phyloP scores from a whole-genome alignment of 139 green algal genomes.

The Marvania coccoides region DNA sequence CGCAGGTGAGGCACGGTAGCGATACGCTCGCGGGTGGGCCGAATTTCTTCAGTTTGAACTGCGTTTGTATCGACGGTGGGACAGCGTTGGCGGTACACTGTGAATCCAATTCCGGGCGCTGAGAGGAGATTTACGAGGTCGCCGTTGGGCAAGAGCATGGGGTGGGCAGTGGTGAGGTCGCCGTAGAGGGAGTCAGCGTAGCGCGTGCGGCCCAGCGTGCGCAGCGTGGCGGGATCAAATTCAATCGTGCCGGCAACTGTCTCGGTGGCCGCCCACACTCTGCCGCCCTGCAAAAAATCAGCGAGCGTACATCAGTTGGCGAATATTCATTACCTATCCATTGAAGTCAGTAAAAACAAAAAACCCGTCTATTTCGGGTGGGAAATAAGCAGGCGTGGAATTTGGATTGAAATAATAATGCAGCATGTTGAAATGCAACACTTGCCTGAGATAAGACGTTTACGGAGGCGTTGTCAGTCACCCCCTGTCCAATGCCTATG shows the following conservation, averaged over 20 bases:
- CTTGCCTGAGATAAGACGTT: conserved; percentile 34
- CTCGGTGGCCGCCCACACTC: conserved; percentile 50
- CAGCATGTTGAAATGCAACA: too few relatives aligned
- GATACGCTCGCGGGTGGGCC: conserved; percentile 20
- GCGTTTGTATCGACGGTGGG: too few relatives aligned
- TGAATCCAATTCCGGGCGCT: conserved; percentile 15
- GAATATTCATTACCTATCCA: too few relatives aligned
- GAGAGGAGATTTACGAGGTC: conserved; percentile 58
- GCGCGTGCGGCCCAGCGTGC: conserved; percentile 39
- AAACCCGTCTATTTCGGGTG: too few relatives aligned
- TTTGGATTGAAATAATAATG: too few relatives aligned
- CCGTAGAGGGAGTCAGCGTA: conserved; percentile 37
- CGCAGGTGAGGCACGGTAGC: conserved; percentile 23
- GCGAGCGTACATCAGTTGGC: too few relatives aligned
- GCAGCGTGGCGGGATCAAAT: conserved; percentile 38
- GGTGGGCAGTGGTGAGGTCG: conserved; percentile 64
- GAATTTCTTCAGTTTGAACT: too few relatives aligned
- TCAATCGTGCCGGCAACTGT: conserved; percentile 39
- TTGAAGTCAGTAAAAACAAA: too few relatives aligned
- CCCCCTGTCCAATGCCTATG: conserved; percentile 15
- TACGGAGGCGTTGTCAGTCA: conserved; percentile 74
- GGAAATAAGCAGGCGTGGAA: too few relatives aligned
- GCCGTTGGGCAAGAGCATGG: conserved; percentile 39
- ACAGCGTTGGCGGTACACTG: conserved; percentile 14
- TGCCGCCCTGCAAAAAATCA: conserved; percentile 5